Evolutionary conservation across 2,329 filamentous ascomycete species (phyloP).

Genomic region (Elsinoe necatrix): DNA sequence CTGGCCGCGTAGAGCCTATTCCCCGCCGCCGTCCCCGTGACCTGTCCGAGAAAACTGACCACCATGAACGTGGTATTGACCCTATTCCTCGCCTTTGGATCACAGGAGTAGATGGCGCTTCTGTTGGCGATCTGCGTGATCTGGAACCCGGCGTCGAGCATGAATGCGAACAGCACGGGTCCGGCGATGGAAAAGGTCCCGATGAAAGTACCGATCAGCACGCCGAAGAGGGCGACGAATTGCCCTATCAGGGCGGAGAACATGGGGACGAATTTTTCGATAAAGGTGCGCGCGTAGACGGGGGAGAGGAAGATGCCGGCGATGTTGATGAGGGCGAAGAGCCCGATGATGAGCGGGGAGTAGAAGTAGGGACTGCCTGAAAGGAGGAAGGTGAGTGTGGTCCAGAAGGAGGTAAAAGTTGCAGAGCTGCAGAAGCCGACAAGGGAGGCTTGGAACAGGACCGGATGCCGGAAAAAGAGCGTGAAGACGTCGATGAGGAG

Average conservation of each 20-base stretch:
- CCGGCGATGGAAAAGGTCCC: conserved; percentile 60
- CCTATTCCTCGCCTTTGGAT: conserved; percentile 62
- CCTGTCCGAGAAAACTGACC: conserved; percentile 62
- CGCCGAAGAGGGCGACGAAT: conserved; percentile 50
- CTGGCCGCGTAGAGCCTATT: conserved; percentile 48
- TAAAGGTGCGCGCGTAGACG: conserved; percentile 60
- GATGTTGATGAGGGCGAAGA: conserved; percentile 72
- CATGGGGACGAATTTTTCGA: conserved; percentile 60
- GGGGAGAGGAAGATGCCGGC: conserved; percentile 60
- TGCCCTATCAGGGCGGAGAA: conserved; percentile 59
- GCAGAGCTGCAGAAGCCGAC: conserved; percentile 55
- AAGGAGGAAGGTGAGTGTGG: conserved; percentile 71
- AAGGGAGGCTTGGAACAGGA: conserved; percentile 61
- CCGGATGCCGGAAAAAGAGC: conserved; percentile 56
- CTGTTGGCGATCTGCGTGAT: conserved; percentile 67
- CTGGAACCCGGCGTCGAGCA: conserved; percentile 64
- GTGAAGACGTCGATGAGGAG: conserved; percentile 57
- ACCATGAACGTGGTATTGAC: conserved; percentile 82
- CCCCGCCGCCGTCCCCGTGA: conserved; percentile 53
- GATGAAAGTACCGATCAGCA: conserved; percentile 60
- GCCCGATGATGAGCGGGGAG: conserved; percentile 58
- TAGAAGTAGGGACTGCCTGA: conserved; percentile 62
- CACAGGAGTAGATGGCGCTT: conserved; percentile 59
- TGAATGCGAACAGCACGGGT: conserved; percentile 61
- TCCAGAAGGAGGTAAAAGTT: conserved; percentile 62